Base-by-base conservation (phyloP, 2,329 filamentous ascomycete genomes). In the Microsporum canis region DNA sequence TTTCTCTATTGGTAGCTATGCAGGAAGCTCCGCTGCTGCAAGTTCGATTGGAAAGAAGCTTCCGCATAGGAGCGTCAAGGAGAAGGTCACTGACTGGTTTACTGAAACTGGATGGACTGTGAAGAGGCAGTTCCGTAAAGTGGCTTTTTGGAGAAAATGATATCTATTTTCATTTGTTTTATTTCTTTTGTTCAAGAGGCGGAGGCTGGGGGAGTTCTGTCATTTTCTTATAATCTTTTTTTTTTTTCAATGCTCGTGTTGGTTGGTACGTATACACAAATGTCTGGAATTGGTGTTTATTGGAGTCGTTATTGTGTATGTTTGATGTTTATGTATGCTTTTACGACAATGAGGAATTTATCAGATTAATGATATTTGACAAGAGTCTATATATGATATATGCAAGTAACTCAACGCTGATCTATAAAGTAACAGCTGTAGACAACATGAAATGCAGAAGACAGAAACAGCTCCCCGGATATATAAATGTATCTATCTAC, bases 91-190 rank as follows among this genome's bases (percentile, higher is more conserved):
- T 58, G 74, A 76, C 60, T 72, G 68, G 55, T 61, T 75, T 47
- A 67, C 67, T 2, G 74, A 76, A 55, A 66, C 67, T 0, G 67
- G 69, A 3, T 76, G 74, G 74, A 62, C 64, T 53, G 65, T 70
- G 57, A 68, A 72, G 59, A 67, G 73, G 45, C 66, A 67, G 31
- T 58, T 66, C 27, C 70, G 67, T 10, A 75, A 72, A 59, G 65
- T 71, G 12, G 73, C 74, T 69, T 76, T 76, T 63, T 76, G 74
- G 73, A 70, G 70, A 63, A 74, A 70, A 65, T 73, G 65, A 67
- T 31, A 10, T 17, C 53, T 36, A 33, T 36, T 36, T 29, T 49
- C 43, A 47, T 34, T 34, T 55, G 14, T 55, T n/a, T 33, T 29
- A 3, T 55, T 36, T 8, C 29, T n/a, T 23, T 34, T 34, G 49